Evolutionary conservation across 306 rosid genomes (phyloP).

Genomic region (Dalbergia oliveri): DNA sequence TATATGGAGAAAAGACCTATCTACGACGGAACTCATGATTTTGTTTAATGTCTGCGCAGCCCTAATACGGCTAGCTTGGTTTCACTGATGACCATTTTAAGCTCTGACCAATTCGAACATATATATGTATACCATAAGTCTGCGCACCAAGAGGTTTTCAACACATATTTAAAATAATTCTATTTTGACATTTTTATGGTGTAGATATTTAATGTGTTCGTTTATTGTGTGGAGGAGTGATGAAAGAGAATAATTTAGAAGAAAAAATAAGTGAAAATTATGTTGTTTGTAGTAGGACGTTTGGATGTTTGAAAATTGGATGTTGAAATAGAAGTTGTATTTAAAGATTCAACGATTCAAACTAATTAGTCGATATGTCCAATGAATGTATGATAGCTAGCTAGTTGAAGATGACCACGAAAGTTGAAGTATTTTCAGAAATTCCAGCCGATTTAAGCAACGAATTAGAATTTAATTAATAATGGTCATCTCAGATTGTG

Average conservation of each 20-base stretch:
- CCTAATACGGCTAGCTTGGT: too few relatives aligned
- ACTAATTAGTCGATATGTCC: not conserved
- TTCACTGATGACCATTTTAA: not conserved
- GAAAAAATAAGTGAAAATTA: too few relatives aligned
- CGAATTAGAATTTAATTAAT: not conserved
- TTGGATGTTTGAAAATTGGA: too few relatives aligned
- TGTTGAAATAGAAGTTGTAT: too few relatives aligned
- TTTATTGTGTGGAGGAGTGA: too few relatives aligned
- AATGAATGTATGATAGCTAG: not conserved
- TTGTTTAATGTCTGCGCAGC: too few relatives aligned
- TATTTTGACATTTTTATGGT: too few relatives aligned
- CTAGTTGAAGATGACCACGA: not conserved
- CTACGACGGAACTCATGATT: too few relatives aligned
- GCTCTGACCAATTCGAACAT: constrained; percentile 6
- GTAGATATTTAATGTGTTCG: too few relatives aligned
- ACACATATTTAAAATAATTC: not conserved
- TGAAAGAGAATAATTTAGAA: too few relatives aligned
- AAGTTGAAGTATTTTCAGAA: not conserved
- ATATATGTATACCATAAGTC: not conserved
- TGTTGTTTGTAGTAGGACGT: too few relatives aligned
- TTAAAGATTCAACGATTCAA: constrained; percentile 4
- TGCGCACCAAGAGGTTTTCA: not conserved
- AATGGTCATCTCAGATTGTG: not conserved
- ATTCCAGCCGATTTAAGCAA: not conserved
- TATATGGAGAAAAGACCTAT: too few relatives aligned